phyloP scores from a whole-genome alignment of 73 alveolate genomes.

The Paramecium caudatum region DNA sequence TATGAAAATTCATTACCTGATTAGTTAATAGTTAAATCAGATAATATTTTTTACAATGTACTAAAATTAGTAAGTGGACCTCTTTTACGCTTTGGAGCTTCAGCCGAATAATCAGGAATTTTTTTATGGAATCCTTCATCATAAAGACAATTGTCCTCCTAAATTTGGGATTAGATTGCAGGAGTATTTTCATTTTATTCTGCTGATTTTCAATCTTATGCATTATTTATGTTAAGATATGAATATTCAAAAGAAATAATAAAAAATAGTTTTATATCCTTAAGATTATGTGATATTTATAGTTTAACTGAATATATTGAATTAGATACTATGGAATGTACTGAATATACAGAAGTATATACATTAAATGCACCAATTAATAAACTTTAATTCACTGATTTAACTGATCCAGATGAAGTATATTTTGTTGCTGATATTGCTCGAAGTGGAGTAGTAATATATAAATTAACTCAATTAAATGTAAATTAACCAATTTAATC shows the following conservation, averaged over 20 bases:
- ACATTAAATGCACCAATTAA: background rate
- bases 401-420: slow-evolving; percentile 3
- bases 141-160: background rate
- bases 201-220: background rate
- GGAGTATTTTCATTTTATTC: slow-evolving; percentile 39
- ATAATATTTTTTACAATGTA: background rate
- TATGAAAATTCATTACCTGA: background rate
- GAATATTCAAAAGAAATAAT: background rate
- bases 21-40: background rate
- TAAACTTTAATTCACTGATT: slow-evolving; percentile 19
- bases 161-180: background rate
- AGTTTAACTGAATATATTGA: background rate
- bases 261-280: background rate
- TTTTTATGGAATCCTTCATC: background rate
- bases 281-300: background rate
- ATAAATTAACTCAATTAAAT: slow-evolving; percentile 2
- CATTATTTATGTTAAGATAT: background rate
- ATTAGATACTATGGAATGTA: background rate
- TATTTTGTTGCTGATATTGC: slow-evolving; percentile 30
- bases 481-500: background rate
- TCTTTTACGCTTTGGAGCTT: background rate
- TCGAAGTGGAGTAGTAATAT: slow-evolving; percentile 11
- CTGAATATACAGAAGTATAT: background rate
- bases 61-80: slow-evolving; percentile 2
- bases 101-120: background rate